Base-by-base conservation (phyloP, 768 basidiomycete species). In the Lactifluus rugatus region DNA sequence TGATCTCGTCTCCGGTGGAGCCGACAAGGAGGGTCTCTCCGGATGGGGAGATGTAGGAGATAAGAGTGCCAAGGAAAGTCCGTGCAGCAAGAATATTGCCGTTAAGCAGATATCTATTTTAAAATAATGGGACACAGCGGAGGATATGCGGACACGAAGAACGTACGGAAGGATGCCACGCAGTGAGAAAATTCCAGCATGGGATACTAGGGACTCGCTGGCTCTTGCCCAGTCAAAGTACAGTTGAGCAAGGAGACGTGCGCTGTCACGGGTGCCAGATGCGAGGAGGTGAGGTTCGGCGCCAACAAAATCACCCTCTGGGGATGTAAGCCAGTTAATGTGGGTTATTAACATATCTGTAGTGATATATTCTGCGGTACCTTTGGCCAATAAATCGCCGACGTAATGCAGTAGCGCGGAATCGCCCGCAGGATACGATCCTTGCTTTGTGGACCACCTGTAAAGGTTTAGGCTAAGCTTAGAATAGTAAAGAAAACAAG, bases 31-130 rank as follows among this genome's bases (percentile, higher is more conserved):
- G 41, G 72, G 68, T 11, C 8, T 78, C 74, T 54, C 78, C 69
- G 17, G 76, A 70, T 19, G 76, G 67, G 47, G 85, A 75, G 6
- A 89, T 73, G 56, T 81, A 80, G 50, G 84, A 76, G 48, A 85
- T 77, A 69, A 88, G 92, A 49, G 84, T 81, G n/a, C 78, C 75
- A 68, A 95, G 84, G 76, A 97, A 96, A n/a, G 87, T 82, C n/a
- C 83, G 82, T 3, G 95, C 90, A 4, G 89, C 89, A n/a, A 92
- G 81, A 66, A 99, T 86, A 62, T 93, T 93, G 16, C 91, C 90
- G 53, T 92, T 89, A 61, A 80, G 80, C 23, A 93, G 75, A 66
- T 89, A 89, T 57, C 88, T 90, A 65, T 16, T 31, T 9, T 19
- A 21, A 9, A n/a, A 47, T 14, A 36, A 41, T 49, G 32, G 54